These are phyloP conservation scores for Boletus bicolor DNA, from an alignment of 768 basidiomycete species.

Conservation along the genomic window DNA sequence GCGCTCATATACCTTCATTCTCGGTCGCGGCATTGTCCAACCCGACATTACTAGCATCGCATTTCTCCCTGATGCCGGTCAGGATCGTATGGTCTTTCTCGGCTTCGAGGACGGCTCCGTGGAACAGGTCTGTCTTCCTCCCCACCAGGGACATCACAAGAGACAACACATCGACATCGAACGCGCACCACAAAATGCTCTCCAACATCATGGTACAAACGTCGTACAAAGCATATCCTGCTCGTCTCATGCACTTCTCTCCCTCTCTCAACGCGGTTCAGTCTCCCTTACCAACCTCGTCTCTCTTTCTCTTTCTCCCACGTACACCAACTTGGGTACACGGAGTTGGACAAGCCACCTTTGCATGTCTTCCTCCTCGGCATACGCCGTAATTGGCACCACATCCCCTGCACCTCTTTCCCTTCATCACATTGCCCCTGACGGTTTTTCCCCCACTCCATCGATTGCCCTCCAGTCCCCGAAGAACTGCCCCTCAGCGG, in stretches of 20 bases:
- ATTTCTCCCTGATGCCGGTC: slow-evolving; percentile 44
- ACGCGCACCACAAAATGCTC: slow-evolving; percentile 19
- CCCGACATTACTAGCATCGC: slow-evolving; percentile 56
- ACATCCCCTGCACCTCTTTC: slow-evolving; percentile 54
- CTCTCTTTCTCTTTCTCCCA: slow-evolving; percentile 16
- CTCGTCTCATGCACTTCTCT: slow-evolving; percentile 44
- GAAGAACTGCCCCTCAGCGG: slow-evolving; percentile 46
- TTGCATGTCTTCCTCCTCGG: slow-evolving; percentile 44
- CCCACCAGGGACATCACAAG: slow-evolving; percentile 4
- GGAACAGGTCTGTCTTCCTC: slow-evolving; percentile 43
- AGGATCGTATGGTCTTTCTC: slow-evolving; percentile 46
- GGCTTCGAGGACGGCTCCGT: slow-evolving; percentile 60
- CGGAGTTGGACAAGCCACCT: slow-evolving; percentile 68
- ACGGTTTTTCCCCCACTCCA: slow-evolving; percentile 45
- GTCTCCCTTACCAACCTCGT: slow-evolving; percentile 38
- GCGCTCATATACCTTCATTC: slow-evolving; percentile 40
- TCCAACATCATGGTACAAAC: slow-evolving; percentile 40
- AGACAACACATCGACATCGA: slow-evolving; percentile 21
- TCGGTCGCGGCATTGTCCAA: slow-evolving; percentile 26
- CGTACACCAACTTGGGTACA: slow-evolving; percentile 42
- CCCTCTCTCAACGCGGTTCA: slow-evolving; percentile 55
- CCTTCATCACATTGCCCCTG: slow-evolving; percentile 51
- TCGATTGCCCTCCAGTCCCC: slow-evolving; percentile 45
- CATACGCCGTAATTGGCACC: slow-evolving; percentile 69
- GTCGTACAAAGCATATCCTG: slow-evolving; percentile 56